A percentile compares a stretch with the other conserved stretches of the same genome.
phyloP scores from a whole-genome alignment of 306 rosid genomes.

The Acacia acuminata region DNA sequence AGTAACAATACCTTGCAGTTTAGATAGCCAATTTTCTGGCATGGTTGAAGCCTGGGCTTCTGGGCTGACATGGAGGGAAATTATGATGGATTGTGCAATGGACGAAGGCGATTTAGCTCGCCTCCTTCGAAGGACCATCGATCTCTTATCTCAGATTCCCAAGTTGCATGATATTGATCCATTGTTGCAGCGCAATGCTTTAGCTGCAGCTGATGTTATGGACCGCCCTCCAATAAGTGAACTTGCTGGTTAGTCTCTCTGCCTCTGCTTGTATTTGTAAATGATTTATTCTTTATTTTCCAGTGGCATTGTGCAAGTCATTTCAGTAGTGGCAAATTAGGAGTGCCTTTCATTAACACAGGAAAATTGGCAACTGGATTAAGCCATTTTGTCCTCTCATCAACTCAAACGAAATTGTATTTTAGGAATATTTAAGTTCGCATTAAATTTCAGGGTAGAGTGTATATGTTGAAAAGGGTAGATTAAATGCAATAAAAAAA shows the following conservation, averaged over 20 bases:
- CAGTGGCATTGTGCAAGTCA: neutral
- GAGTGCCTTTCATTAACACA: neutral
- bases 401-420: neutral
- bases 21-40: constrained; percentile 90
- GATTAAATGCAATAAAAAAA: neutral
- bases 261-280: constrained; percentile 27
- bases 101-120: constrained; percentile 98
- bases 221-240: constrained; percentile 97
- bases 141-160: constrained; percentile 88
- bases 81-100: constrained; percentile 99
- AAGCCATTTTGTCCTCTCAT: neutral
- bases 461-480: neutral
- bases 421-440: neutral
- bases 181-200: constrained; percentile 70
- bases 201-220: constrained; percentile 76
- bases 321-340: neutral
- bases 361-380: neutral
- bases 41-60: constrained; percentile 99
- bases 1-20: constrained; percentile 61
- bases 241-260: constrained; percentile 63
- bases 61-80: constrained; percentile 91
- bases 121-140: constrained; percentile 83
- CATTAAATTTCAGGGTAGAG: neutral
- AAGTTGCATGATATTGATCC: constrained; percentile 86
- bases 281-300: constrained; percentile 25